Base-by-base conservation (phyloP, 257 asterid species). In the Solanum ahanhuiri region DNA sequence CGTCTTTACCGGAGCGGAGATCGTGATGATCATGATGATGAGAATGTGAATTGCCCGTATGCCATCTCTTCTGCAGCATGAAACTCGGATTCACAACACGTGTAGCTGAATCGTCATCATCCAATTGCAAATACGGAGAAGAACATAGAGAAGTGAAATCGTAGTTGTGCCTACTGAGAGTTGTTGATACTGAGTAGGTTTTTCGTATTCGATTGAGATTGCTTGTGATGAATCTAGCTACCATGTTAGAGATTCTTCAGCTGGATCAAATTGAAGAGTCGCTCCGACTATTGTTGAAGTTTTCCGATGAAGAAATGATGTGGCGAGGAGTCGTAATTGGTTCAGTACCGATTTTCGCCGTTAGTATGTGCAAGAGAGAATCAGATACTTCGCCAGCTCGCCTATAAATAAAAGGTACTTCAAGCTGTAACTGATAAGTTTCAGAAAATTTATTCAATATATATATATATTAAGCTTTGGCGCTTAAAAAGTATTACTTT, bases 11-110 rank as follows among this genome's bases (percentile, higher is more conserved):
- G 30, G 96, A 88, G 10, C 43, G 87, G 67, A 76, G 67, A 67
- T 93, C 93, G 6, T 79, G 89, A 88, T 89, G 89, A 8, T 89
- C 90, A 48, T 85, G 91, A 57, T 86, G 91, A 86, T 91, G 91
- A 57, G 87, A 69, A 71, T 71, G 87, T 31, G 83, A 85, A 87
- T 95, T 95, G 48, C 98, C 98, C 76, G 91, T 86, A 84, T 96
- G 98, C 96, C 98, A 95, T 87, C 99, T 92, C 88, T 92, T 91
- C 25, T 87, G 92, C 85, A 89, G 81, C 85, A 48, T 91, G 84
- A 91, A 91, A 90, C 86, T 87, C 8, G 95, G 95, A 90, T 72
- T 91, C 95, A 17, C 88, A 60, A 70, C 22, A 43, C 51, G 34
- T 79, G 17, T 83, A 43, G 12, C 54, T 15, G 30, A 75, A 39